phyloP scores from a whole-genome alignment of 73 alveolate genomes.

The Paramecium primaurelia region DNA sequence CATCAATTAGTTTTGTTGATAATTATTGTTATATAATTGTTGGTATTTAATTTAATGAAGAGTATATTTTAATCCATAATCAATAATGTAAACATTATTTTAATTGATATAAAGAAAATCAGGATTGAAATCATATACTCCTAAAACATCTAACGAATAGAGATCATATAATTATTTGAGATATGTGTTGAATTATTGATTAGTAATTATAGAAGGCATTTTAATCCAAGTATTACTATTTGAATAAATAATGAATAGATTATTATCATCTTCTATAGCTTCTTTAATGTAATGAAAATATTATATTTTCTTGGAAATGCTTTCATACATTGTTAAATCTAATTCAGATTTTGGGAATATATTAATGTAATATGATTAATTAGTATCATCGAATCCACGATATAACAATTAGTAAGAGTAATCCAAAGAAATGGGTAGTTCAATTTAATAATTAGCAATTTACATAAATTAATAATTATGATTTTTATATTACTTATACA shows the following conservation, averaged over 20 bases:
- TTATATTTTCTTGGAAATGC: background rate
- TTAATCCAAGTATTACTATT: background rate
- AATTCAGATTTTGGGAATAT: background rate
- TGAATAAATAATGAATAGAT: background rate
- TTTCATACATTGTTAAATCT: background rate
- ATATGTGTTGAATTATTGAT: background rate
- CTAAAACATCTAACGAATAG: background rate
- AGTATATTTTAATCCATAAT: background rate
- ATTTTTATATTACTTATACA: background rate
- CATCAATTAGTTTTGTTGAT: background rate
- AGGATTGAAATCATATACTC: slow-evolving; percentile 3
- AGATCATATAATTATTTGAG: background rate
- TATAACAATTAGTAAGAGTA: background rate
- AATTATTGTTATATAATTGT: background rate
- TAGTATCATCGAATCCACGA: background rate
- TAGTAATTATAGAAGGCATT: background rate
- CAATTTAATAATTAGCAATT: background rate
- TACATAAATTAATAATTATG: background rate
- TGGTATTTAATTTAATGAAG: background rate
- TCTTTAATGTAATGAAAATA: background rate
- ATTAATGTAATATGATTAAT: background rate
- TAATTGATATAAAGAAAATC: background rate
- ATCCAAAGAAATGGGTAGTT: slow-evolving; percentile 15
- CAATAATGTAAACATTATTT: background rate
- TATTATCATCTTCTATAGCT: background rate